These are phyloP conservation scores for Zygoascus tannicola DNA, from an alignment of 805 yeast species.

Conservation along the genomic window DNA sequence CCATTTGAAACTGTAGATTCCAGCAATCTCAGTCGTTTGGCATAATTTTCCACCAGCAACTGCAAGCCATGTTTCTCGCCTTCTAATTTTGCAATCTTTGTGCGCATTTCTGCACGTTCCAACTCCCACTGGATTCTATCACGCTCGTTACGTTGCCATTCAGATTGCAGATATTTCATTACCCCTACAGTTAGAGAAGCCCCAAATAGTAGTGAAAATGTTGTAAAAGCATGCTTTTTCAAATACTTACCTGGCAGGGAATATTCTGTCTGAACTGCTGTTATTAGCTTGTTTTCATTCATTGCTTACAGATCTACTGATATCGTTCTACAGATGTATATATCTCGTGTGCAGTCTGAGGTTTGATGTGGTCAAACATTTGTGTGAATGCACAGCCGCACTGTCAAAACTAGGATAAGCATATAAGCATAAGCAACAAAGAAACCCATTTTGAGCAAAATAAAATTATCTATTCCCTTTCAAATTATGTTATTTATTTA, in stretches of 20 bases:
- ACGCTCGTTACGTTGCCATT: conserved; percentile 53
- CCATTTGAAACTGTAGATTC: conserved; percentile 18
- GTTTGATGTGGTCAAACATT: too few relatives aligned
- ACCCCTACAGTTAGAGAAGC: conserved; percentile 47
- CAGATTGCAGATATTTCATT: conserved; percentile 53
- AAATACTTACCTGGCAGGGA: conserved; percentile 27
- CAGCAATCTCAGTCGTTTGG: conserved; percentile 23
- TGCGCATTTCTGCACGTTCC: conserved; percentile 51
- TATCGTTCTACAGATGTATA: too few relatives aligned
- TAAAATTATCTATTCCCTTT: conserved; percentile 7
- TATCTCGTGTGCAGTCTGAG: too few relatives aligned
- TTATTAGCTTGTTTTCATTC: too few relatives aligned
- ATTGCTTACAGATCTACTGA: too few relatives aligned
- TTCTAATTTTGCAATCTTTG: conserved; percentile 41
- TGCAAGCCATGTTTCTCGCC: conserved; percentile 41
- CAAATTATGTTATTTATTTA: conserved; percentile 1
- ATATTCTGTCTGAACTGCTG: conserved; percentile 23
- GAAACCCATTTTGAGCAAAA: conserved; percentile 12
- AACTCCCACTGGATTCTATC: conserved; percentile 52
- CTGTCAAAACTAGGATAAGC: not conserved
- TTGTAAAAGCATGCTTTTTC: too few relatives aligned
- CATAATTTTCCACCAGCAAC: conserved; percentile 19
- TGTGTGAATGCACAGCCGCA: too few relatives aligned
- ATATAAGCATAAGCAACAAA: not conserved
- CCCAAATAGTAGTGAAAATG: too few relatives aligned